Percentiles rank a stretch among this genome's conserved stretches.
These are phyloP conservation scores for Fusarium devonianum DNA, from an alignment of 2,329 filamentous ascomycete genomes.

Conservation along the genomic window DNA sequence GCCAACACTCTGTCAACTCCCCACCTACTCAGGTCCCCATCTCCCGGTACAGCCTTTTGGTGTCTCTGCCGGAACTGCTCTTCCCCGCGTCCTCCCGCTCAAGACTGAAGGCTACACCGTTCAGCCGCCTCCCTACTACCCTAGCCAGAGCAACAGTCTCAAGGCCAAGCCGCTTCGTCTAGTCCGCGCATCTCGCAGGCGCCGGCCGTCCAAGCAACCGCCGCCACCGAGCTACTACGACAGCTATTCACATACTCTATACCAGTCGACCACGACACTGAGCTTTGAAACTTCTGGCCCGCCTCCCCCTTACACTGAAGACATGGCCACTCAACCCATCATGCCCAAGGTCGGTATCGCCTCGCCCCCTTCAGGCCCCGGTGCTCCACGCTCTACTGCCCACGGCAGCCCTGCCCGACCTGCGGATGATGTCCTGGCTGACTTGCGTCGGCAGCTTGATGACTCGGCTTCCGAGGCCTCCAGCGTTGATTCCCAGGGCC, in stretches of 20 bases:
- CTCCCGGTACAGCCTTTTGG: constrained; percentile 16
- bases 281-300: constrained; percentile 26
- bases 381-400: constrained; percentile 7
- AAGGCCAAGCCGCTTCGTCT: constrained; percentile 33
- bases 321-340: constrained; percentile 25
- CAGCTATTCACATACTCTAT: constrained; percentile 19
- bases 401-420: constrained; percentile 21
- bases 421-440: constrained; percentile 27
- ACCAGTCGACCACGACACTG: constrained; percentile 25
- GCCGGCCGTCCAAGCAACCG: constrained; percentile 7
- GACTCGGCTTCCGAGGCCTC: constrained; percentile 32
- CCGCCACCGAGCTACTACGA: constrained; percentile 29
- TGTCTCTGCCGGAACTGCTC: constrained; percentile 24
- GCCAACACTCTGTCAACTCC: constrained; percentile 16
- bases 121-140: constrained; percentile 30
- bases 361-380: constrained; percentile 5
- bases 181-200: constrained; percentile 27
- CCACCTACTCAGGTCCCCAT: constrained; percentile 24
- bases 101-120: constrained; percentile 27
- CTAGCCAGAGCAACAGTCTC: constrained; percentile 18
- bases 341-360: constrained; percentile 32
- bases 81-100: constrained; percentile 31
- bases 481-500: constrained; percentile 30
- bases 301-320: constrained; percentile 26
- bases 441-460: constrained; percentile 31